phyloP scores from a whole-genome alignment of 345 rosid genomes.

The Arabidopsis suecica region DNA sequence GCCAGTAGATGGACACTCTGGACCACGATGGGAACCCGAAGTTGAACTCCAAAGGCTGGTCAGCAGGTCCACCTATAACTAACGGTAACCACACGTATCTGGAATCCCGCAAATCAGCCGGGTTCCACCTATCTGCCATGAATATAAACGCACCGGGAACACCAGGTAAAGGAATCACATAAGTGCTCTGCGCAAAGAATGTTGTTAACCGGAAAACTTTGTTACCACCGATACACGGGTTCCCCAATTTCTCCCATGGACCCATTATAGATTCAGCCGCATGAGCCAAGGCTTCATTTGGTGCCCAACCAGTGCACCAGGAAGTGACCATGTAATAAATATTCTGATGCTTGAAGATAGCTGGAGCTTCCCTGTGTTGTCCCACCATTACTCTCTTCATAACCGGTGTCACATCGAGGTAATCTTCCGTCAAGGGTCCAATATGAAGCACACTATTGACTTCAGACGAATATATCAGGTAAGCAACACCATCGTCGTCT shows the following conservation, averaged over 20 bases:
- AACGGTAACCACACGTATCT: conserved; percentile 89
- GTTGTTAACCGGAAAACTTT: conserved; percentile 70
- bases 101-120: conserved; percentile 82
- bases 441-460: conserved; percentile 93
- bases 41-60: conserved; percentile 69
- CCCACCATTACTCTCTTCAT: conserved; percentile 69
- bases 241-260: conserved; percentile 94
- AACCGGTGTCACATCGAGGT: conserved; percentile 62
- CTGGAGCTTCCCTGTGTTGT: conserved; percentile 91
- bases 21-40: conserved; percentile 88
- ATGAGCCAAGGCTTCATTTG: conserved; percentile 86
- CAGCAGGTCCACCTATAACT: conserved; percentile 79
- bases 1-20: conserved; percentile 93
- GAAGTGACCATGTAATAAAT: conserved; percentile 94
- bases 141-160: conserved; percentile 75
- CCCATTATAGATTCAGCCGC: conserved; percentile 91
- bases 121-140: conserved; percentile 98
- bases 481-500: conserved; percentile 79
- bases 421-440: conserved; percentile 76
- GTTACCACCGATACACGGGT: conserved; percentile 89
- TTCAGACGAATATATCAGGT: conserved; percentile 80
- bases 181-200: conserved; percentile 87
- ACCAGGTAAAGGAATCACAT: conserved; percentile 75
- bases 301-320: conserved; percentile 97
- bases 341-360: conserved; percentile 74